phyloP scores from a whole-genome alignment of 352 stramenopile species.

The Globisporangium uncinulatum region DNA sequence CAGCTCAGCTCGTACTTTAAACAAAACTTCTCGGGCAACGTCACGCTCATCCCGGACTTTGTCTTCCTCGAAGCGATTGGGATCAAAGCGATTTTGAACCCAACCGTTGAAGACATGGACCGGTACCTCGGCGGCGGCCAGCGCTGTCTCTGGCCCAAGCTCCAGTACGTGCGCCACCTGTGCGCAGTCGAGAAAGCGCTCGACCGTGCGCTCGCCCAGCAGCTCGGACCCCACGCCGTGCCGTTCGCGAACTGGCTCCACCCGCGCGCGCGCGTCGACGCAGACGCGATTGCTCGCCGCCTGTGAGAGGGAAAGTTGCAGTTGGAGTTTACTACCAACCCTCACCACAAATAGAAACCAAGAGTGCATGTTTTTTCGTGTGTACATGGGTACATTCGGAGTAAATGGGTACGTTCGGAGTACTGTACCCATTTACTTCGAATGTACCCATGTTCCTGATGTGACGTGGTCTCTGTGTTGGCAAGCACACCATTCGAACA shows the following conservation, averaged over 20 bases:
- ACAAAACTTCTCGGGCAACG: slow-evolving; percentile 96
- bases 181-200: slow-evolving; percentile 88
- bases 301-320: not conserved
- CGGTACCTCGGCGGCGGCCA: slow-evolving; percentile 84
- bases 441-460: too few relatives aligned
- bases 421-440: too few relatives aligned
- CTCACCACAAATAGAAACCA: too few relatives aligned
- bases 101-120: slow-evolving; percentile 64
- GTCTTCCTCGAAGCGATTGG: slow-evolving; percentile 78
- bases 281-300: slow-evolving; percentile 3
- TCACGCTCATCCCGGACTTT: slow-evolving; percentile 92
- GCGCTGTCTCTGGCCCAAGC: slow-evolving; percentile 86
- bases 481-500: too few relatives aligned
- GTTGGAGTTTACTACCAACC: too few relatives aligned
- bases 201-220: slow-evolving; percentile 28
- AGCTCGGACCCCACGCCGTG: slow-evolving; percentile 16
- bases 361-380: too few relatives aligned
- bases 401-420: too few relatives aligned
- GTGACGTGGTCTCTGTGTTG: too few relatives aligned
- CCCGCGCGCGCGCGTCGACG: slow-evolving; percentile 15
- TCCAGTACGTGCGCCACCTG: slow-evolving; percentile 92
- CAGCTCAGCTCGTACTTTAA: slow-evolving; percentile 74
- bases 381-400: too few relatives aligned
- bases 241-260: slow-evolving; percentile 47
- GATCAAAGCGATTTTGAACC: slow-evolving; percentile 82